Evolutionary conservation across 2,329 filamentous ascomycete species (phyloP).

Genomic region (Amphichorda felina): DNA sequence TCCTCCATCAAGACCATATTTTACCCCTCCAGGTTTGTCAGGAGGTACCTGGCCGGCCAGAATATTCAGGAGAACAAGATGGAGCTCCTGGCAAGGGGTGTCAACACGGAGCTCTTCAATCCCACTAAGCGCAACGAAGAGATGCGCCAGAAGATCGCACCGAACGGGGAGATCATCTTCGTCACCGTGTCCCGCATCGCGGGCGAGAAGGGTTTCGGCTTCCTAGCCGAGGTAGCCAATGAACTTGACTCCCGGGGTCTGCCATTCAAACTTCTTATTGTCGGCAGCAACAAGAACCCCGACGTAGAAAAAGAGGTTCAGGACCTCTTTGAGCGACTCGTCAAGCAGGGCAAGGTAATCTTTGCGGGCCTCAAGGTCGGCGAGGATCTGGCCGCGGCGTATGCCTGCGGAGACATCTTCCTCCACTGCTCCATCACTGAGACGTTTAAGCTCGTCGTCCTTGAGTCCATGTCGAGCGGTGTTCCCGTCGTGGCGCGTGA

Average conservation of each 20-base stretch:
- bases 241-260: slow-evolving; percentile 43
- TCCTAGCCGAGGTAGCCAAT: slow-evolving; percentile 43
- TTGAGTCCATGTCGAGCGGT: slow-evolving; percentile 61
- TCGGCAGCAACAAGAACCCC: slow-evolving; percentile 55
- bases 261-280: slow-evolving; percentile 52
- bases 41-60: slow-evolving; percentile 45
- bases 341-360: slow-evolving; percentile 38
- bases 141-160: slow-evolving; percentile 42
- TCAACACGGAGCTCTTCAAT: slow-evolving; percentile 51
- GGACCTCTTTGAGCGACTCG: slow-evolving; percentile 41
- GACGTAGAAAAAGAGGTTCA: slow-evolving; percentile 50
- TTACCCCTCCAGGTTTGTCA: slow-evolving; percentile 54
- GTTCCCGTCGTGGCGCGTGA: slow-evolving; percentile 58
- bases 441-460: slow-evolving; percentile 59
- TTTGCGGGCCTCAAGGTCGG: slow-evolving; percentile 57
- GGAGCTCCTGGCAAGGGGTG: slow-evolving; percentile 50
- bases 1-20: slow-evolving; percentile 52
- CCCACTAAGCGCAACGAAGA: slow-evolving; percentile 37
- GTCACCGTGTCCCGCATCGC: slow-evolving; percentile 56
- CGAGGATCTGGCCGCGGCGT: slow-evolving; percentile 48
- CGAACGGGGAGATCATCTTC: slow-evolving; percentile 51
- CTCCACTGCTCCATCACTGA: slow-evolving; percentile 61
- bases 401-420: slow-evolving; percentile 58
- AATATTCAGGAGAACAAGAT: slow-evolving; percentile 44
- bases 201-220: slow-evolving; percentile 60